Conservation (phyloP, 108 stramenopile species). For the Fragilariopsis cylindrus region DNA sequence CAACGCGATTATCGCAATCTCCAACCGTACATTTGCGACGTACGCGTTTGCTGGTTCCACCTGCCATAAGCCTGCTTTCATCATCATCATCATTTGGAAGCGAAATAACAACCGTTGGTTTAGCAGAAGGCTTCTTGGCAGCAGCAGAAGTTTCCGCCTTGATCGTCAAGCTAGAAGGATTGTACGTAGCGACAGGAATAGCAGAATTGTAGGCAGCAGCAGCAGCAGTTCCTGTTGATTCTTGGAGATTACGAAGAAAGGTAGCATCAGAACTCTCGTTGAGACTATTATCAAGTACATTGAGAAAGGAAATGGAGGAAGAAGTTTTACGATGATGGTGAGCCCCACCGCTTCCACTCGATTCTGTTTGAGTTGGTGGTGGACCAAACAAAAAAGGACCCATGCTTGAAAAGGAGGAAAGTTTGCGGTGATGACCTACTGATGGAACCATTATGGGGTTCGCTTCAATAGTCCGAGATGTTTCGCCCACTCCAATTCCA, state of each 20-base stretch:
- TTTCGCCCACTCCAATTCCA: slow-evolving; percentile 38
- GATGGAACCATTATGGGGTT: slow-evolving; percentile 1
- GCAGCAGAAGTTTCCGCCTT: background rate
- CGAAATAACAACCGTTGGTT: background rate
- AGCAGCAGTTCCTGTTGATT: slow-evolving; percentile 26
- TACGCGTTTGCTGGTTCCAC: slow-evolving; percentile 63
- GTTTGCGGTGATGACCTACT: slow-evolving; percentile 49
- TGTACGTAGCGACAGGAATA: background rate
- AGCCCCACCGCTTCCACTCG: slow-evolving; percentile 13
- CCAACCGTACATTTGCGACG: slow-evolving; percentile 81
- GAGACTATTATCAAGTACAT: slow-evolving; percentile 47
- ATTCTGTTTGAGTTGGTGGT: slow-evolving; percentile 14
- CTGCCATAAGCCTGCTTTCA: slow-evolving; percentile 36
- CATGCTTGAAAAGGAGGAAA: slow-evolving; percentile 52
- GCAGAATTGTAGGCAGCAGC: background rate
- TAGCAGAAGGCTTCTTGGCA: background rate
- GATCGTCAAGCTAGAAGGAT: background rate
- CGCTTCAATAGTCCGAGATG: slow-evolving; percentile 18
- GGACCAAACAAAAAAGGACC: slow-evolving; percentile 34
- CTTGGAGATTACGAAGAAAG: slow-evolving; percentile 39
- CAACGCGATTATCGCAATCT: slow-evolving; percentile 80
- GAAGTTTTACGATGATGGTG: slow-evolving; percentile 58
- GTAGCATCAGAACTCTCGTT: slow-evolving; percentile 36
- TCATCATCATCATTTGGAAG: too few species aligned
- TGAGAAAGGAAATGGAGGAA: slow-evolving; percentile 57